Evolutionary conservation across 164 flowering plant genomes (phyloP), one percentile per base, ranked within the genome.

Genomic region (Chimonanthus salicifolius): DNA sequence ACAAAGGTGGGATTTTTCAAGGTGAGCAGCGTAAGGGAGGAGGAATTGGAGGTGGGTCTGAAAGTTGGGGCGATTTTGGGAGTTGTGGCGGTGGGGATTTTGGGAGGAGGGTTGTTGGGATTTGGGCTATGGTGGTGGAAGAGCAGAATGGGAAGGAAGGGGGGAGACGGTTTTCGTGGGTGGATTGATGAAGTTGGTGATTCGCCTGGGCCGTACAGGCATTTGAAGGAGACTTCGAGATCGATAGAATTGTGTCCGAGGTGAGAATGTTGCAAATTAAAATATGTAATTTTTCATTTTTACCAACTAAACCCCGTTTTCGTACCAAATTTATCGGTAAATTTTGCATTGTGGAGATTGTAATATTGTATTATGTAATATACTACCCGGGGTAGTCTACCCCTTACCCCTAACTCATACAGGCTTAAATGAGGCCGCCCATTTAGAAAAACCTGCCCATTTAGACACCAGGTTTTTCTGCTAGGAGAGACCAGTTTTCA

Each of bases 1-100:
- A 74, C 72, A 0, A 92, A 88, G 71, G 58, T 82, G 74, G 99
- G 95, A 48, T 90, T 82, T 79, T 88, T 91, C 58, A 91, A 91
- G 80, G 79, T 89, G 81, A 62, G 75, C 67, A 44, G 72, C 64
- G 58, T 69, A 62, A 72, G 66, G 67, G 69, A 81, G 78, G 67
- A 49, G 48, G 33, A n/a, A 44, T 77, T 71, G 69, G 69, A 54
- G 16, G 9, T 13, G 60, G 68, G 47, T 0, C 71, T 72, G 43
- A 76, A 87, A 7, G 13, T 80, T 7, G 86, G 75, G 45, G 77
- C 77, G 2, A 88, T 63, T 2, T 45, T 88, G 11, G 83, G 76
- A 47, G 10, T 90, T 49, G 10, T 87, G 10, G 73, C 81, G 58
- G 87, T 77, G 64, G 84, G 66, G 5, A 44, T 79, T 47, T 18